Evolutionary conservation across 768 basidiomycete genomes (phyloP), one percentile per base, ranked within the genome.

Genomic region (Baorangia bicolor): DNA sequence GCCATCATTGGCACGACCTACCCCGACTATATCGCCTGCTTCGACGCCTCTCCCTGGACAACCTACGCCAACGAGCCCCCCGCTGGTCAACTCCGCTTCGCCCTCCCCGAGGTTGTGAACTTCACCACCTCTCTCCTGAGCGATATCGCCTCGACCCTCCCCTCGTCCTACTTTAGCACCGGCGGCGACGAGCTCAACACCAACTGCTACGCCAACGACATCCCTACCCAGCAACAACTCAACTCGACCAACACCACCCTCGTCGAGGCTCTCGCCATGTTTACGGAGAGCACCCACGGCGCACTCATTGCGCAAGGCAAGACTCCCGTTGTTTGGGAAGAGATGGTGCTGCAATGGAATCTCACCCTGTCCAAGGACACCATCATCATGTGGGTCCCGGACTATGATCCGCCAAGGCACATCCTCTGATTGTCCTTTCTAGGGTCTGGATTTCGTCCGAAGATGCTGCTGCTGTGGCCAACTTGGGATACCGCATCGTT

Each of bases 111-210:
- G 2, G 86, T 86, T 7, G 72, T 81, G 52, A 75, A 81, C 37
- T 93, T 90, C 54, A 81, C 84, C 0, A 66, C 77, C 0, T 69
- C 67, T 10, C 63, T 94, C 14, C 69, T 93, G 63, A 70, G 69
- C 1, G 72, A 81, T 1, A 78, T 84, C 12, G 82, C 85, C 1
- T 64, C 71, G 21, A 72, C 77, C 23, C 67, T 89, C 4, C 81
- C 83, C 0, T 82, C 83, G 3, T 76, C 63, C 20, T 76, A 90
- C 56, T 85, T 94, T 60, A 82, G 83, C 60, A 89, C 90, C 0
- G 93, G 93, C 0, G 92, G 93, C 0, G 92, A 94, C 59, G 91
- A 93, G 62, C 65, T 92, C 56, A 92, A 93, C 56, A 67, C 70
- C 4, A 75, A 75, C 18, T 90, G 88, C 66, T 92, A 90, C 62